Base-by-base conservation (phyloP, 352 stramenopile genomes). In the Elongisporangium prolatum region DNA sequence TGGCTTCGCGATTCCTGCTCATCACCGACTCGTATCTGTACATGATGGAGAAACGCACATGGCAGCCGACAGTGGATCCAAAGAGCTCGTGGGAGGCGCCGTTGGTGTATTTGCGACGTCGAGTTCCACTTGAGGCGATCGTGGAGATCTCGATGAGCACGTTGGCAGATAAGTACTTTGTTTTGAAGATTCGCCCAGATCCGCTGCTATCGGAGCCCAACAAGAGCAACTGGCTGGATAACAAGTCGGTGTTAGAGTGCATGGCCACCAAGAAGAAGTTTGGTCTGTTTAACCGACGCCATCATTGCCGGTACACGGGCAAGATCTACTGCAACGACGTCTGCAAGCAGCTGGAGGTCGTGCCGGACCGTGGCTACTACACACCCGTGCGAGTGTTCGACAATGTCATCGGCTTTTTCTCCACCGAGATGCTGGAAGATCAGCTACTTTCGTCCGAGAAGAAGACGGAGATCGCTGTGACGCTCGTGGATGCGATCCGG, bases 261-360 rank as follows among this genome's bases (percentile, higher is more conserved):
- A 93, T 93, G 77, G 72, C 73, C 10, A 96, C 87, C 21, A 81
- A 86, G 21, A 89, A 86, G 57, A 95, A 95, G 57, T 97, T 97
- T 66, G 80, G 80, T 3, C 60, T 97, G 14, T 96, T 96, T 34
- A 90, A 89, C 54, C 82, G 87, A 3, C 82, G 88, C 13, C 88
- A 97, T 59, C 88, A 97, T 56, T 97, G 88, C 48, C 80, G 88
- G 0, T 89, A 91, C 61, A 90, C 80, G 25, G 88, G 88, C 14
- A 92, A 89, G 56, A 88, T 96, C 22, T 96, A 94, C 65, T 87
- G 81, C 63, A 86, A 82, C 50, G 86, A 96, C 37, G 74, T 92
- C 22, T 91, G 77, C 64, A 90, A 85, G 50, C 76, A 90, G 37
- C 57, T 94, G 17, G 80, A 88, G 54, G 74, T 76, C n/a, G 83